Conservation (phyloP, 1,284 basidiomycete species). For the Sphaerobolus stellatus region DNA sequence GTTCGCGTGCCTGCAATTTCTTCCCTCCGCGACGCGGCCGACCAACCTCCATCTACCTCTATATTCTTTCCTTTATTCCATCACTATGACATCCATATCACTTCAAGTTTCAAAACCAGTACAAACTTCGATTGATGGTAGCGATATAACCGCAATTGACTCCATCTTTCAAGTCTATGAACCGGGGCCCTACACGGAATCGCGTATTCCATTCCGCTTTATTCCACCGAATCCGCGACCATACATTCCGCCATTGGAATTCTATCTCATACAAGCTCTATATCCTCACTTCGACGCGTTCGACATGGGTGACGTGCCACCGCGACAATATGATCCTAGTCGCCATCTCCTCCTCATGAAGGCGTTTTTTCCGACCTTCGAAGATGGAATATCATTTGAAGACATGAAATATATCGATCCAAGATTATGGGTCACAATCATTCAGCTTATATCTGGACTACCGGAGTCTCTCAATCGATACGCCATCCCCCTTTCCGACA, state of each 20-base stretch:
- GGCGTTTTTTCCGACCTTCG: conserved; percentile 35
- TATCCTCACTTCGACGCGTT: conserved; percentile 39
- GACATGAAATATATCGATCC: conserved; percentile 44
- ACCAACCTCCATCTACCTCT: too few species aligned
- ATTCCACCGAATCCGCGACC: too few species aligned
- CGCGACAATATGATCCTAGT: conserved; percentile 27
- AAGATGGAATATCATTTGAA: conserved; percentile 16
- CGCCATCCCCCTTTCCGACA: conserved; percentile 51
- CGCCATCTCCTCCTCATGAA: conserved; percentile 20
- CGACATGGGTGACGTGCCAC: conserved; percentile 28
- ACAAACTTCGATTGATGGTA: too few species aligned
- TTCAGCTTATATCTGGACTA: conserved; percentile 55
- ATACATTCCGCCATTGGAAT: conserved; percentile 41
- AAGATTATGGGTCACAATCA: conserved; percentile 57
- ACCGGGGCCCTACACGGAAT: too few species aligned
- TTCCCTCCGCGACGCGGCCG: too few species aligned
- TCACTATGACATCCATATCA: too few species aligned
- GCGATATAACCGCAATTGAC: too few species aligned
- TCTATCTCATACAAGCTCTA: conserved; percentile 40
- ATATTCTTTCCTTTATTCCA: too few species aligned
- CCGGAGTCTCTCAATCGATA: conserved; percentile 46
- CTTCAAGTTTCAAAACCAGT: too few species aligned
- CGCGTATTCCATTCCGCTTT: too few species aligned
- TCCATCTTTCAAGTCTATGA: too few species aligned
- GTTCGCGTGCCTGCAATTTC: too few species aligned